Evolutionary conservation across 169 alveolate genomes (phyloP), one percentile per base, ranked within the genome.

Genomic region (Plasmodium berghei): DNA sequence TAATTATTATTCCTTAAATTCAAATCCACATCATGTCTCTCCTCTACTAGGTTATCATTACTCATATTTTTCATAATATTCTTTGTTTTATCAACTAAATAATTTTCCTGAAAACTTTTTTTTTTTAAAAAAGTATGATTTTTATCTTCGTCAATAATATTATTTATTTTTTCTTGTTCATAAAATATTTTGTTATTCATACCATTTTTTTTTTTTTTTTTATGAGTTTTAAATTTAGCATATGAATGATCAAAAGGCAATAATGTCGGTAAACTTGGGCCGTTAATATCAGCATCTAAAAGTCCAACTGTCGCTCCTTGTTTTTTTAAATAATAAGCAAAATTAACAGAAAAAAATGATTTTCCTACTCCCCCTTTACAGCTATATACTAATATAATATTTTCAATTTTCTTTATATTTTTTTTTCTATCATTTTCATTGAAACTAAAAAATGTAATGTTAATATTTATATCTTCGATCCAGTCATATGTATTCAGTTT

Each of bases 331-430:
- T 97, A 91, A 74, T 92, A 96, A 14, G 99, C 97, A 58, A 97
- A 88, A 71, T 97, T 97, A 2, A 97, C 94, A 0, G 99, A 93
- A 55, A 92, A 63, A 49, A 72, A 75, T 1, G 99, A 97, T 92
- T 98, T 98, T 14, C 99, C 99, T 2, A 98, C 99, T 52, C 99
- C 99, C 46, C 99, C 99, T 93, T 98, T 98, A 58, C 99, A 98
- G 72, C 98, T 95, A 16, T 97, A 95, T 2, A 98, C 96, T 70
- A 98, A 98, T n/a, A 97, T 95, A 56, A 97, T 96, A 58, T 97
- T 95, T 46, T 80, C 90, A 34, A 80, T 64, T 67, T 70, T 56
- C 63, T 64, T 83, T 8, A 49, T 61, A 18, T 26, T 70, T 5
- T 63, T 52, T 49, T 88, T 55, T 45, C 45, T 64, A 16, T 56